Evolutionary conservation across 2,329 filamentous ascomycete genomes (phyloP).

Genomic region (Clonostachys rhizophaga): DNA sequence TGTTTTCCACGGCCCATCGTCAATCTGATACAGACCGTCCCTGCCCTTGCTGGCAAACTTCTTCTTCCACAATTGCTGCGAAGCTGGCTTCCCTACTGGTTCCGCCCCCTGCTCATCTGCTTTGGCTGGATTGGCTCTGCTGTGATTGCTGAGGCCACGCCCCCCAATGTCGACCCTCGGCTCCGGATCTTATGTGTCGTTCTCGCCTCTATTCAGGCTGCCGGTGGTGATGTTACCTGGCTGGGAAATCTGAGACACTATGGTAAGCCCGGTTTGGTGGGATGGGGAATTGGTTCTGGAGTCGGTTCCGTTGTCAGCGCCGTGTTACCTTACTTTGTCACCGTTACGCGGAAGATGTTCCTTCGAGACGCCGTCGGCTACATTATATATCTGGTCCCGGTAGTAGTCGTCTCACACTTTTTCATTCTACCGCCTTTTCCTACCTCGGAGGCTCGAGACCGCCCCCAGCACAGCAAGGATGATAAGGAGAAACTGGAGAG

Average conservation of each 20-base stretch:
- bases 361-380: slow-evolving; percentile 18
- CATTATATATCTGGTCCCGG: slow-evolving; percentile 14
- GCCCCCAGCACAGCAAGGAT: slow-evolving; percentile 4
- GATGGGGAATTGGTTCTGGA: slow-evolving; percentile 27
- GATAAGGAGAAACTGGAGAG: slow-evolving; percentile 9
- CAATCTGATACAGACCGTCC: slow-evolving; percentile 20
- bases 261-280: slow-evolving; percentile 19
- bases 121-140: slow-evolving; percentile 18
- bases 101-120: slow-evolving; percentile 16
- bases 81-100: slow-evolving; percentile 7
- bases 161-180: slow-evolving; percentile 24
- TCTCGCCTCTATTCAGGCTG: slow-evolving; percentile 18
- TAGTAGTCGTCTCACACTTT: slow-evolving; percentile 17
- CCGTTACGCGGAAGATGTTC: slow-evolving; percentile 14
- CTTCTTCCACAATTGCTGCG: slow-evolving; percentile 17
- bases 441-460: slow-evolving; percentile 6
- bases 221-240: slow-evolving; percentile 22
- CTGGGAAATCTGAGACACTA: slow-evolving; percentile 20
- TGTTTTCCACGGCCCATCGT: slow-evolving; percentile 22
- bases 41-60: slow-evolving; percentile 19
- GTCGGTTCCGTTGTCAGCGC: slow-evolving; percentile 17
- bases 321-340: slow-evolving; percentile 19
- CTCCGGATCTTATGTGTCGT: slow-evolving; percentile 17
- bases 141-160: slow-evolving; percentile 15
- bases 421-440: slow-evolving; percentile 16